A percentile compares a stretch with the other conserved stretches of the same genome.
These are phyloP conservation scores for Tetraselmis chui DNA, from an alignment of 139 green algal species.

Conservation along the genomic window DNA sequence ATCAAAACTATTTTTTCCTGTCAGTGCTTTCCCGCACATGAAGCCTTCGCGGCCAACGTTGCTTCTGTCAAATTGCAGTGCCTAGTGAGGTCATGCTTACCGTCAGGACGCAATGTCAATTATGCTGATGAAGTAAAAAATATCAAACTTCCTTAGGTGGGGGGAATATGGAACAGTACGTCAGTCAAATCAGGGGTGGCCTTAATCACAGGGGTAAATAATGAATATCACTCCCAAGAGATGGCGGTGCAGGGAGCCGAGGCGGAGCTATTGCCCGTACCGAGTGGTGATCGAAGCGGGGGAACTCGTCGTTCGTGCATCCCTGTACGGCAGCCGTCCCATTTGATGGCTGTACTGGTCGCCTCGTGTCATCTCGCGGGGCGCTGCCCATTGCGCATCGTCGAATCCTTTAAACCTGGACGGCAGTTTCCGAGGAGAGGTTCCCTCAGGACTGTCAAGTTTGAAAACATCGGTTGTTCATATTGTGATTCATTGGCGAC, in stretches of 20 bases:
- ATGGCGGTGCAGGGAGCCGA: background rate
- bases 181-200: background rate
- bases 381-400: background rate
- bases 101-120: background rate
- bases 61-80: too few species aligned
- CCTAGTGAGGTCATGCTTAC: too few species aligned
- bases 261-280: too few species aligned
- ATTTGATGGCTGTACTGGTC: background rate
- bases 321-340: background rate
- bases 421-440: too few species aligned
- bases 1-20: too few species aligned
- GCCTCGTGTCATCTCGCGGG: background rate
- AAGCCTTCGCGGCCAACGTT: too few species aligned
- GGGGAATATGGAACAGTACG: background rate
- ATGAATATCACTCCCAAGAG: background rate
- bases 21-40: too few species aligned
- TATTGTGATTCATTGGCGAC: background rate
- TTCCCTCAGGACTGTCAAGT: too few species aligned
- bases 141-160: too few species aligned
- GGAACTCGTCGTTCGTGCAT: background rate
- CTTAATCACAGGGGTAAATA: background rate
- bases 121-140: background rate
- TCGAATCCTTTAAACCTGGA: background rate
- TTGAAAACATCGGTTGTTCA: too few species aligned
- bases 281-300: background rate